Conservation (phyloP, 495 filamentous ascomycete genomes). For the Apiosordaria backusii region DNA sequence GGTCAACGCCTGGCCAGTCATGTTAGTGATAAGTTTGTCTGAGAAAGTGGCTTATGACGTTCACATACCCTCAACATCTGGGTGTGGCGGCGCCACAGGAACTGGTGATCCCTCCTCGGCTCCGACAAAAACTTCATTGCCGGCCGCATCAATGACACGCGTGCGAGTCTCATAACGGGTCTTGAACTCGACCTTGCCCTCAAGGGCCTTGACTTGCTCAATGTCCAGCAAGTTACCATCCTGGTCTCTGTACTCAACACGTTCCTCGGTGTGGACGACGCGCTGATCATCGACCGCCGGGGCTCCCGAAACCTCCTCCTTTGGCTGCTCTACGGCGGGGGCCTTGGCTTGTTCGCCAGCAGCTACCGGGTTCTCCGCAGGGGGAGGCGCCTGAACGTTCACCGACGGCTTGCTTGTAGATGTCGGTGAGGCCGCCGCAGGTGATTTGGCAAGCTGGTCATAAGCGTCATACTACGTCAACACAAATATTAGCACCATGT, state of each 20-base stretch:
- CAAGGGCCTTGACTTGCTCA: conserved; percentile 75
- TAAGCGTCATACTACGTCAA: conserved; percentile 45
- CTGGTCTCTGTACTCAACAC: conserved; percentile 92
- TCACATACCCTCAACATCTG: conserved; percentile 64
- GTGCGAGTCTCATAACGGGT: conserved; percentile 92
- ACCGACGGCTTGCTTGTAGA: conserved; percentile 21
- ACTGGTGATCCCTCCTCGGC: conserved; percentile 28
- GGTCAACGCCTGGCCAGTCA: conserved; percentile 23
- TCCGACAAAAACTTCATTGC: conserved; percentile 60
- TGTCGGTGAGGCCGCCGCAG: conserved; percentile 2
- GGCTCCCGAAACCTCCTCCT: conserved; percentile 40
- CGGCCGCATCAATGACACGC: conserved; percentile 70
- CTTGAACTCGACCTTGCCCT: conserved; percentile 90
- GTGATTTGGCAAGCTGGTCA: conserved; percentile 22
- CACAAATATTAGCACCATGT: conserved; percentile 6
- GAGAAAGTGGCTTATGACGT: not conserved
- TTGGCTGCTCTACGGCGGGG: conserved; percentile 21
- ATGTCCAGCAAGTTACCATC: conserved; percentile 83
- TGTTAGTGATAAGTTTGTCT: not conserved
- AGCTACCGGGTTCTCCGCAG: conserved; percentile 20
- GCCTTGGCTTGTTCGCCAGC: conserved; percentile 20
- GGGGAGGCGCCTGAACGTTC: conserved; percentile 33
- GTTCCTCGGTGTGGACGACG: conserved; percentile 68
- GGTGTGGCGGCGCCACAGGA: conserved; percentile 71
- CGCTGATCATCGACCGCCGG: conserved; percentile 47